phyloP scores from a whole-genome alignment of 106 monocot genomes.

The Platanthera zijinensis region DNA sequence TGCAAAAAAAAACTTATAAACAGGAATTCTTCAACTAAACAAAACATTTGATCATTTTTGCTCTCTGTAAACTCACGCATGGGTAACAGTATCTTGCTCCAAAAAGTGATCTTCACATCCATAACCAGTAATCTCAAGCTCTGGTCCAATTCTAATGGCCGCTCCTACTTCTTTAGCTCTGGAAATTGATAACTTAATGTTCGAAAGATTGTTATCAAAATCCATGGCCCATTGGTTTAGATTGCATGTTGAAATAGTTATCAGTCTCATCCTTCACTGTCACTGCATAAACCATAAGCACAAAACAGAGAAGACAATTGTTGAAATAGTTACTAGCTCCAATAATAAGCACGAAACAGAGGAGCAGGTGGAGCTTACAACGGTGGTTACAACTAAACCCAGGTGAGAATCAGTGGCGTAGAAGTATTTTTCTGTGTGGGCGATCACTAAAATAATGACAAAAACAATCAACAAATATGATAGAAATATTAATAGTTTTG shows the following conservation, averaged over 20 bases:
- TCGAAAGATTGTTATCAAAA: conserved; percentile 76
- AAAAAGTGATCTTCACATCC: conserved; percentile 99
- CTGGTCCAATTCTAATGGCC: conserved; percentile 70
- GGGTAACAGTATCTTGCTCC: conserved; percentile 82
- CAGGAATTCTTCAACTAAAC: not conserved
- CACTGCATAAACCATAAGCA: not conserved
- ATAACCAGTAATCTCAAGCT: conserved; percentile 95
- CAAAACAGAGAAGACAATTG: no score
- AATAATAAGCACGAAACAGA: no score
- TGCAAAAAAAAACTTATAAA: no score
- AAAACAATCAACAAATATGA: no score
- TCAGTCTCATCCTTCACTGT: conserved; percentile 77
- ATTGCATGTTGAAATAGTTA: conserved; percentile 90
- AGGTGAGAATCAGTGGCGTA: no score
- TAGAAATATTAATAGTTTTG: no score
- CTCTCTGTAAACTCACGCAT: conserved; percentile 52
- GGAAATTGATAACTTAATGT: conserved; percentile 76
- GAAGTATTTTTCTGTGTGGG: no score
- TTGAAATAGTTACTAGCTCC: no score
- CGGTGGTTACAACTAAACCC: no score
- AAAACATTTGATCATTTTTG: not conserved
- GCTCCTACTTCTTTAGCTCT: conserved; percentile 72
- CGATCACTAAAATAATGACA: no score
- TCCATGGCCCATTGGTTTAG: conserved; percentile 99
- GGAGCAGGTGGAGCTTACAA: no score